Evolutionary conservation across 2,329 filamentous ascomycete genomes (phyloP), one percentile per base, ranked within the genome.

Genomic region (Neocucurbitaria cava): DNA sequence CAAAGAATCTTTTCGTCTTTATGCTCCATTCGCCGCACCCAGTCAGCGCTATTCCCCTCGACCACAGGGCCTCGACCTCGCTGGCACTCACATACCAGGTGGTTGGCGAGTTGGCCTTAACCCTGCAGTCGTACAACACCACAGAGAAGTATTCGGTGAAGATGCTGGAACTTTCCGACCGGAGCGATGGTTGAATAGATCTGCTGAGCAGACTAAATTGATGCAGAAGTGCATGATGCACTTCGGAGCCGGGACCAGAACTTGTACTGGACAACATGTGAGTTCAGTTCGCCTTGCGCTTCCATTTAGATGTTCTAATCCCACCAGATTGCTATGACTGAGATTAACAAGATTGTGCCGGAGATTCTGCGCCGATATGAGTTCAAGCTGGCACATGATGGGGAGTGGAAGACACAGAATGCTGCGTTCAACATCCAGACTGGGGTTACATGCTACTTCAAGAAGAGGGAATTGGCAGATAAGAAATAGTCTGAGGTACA

Each of bases 1-100:
- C 64, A 89, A 92, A 69, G 91, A 95, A 73, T 84, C 87, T 4
- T 89, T 92, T 76, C 85, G 90, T 7, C 71, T 91, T 63, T 89
- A 92, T 70, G 89, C 90, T 0, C 88, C 90, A 0, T 83, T 88
- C 0, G 89, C 89, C 0, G 78, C 92, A 8, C 85, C 87, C 0
- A 78, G 92, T 39, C 90, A 92, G 73, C 83, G 91, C 49, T 79
- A 92, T 42, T 87, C 90, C 0, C 90, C 90, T 0, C 13, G 17
- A 35, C 73, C 79, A 0, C 78, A 82, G 17, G 89, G 89, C 4
- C 78, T 82, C 5, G 83, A 86, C 35, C 86, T 92, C 46, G 81
- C 82, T 0, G 88, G 87, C 0, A 74, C 80, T 15, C 82, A 81
- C 50, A 79, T 92, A 20, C 83, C 83, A 8, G 89, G 85, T 0